Base-by-base conservation (phyloP, 495 filamentous ascomycete species). In the Thozetella sp. region DNA sequence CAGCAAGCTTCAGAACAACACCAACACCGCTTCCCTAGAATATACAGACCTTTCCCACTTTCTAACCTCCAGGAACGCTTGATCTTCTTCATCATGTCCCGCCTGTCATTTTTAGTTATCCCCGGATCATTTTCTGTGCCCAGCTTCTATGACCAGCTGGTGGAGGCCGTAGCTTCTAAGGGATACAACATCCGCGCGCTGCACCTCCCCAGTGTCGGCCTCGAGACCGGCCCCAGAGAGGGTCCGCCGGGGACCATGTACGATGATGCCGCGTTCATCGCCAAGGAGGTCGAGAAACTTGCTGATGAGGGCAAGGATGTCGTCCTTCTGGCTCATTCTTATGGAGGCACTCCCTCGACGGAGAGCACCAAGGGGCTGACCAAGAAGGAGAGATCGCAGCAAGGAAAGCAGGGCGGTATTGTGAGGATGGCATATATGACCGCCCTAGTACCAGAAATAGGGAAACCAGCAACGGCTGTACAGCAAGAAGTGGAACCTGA, bases 341-440 rank as follows among this genome's bases (percentile, higher is more conserved):
- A 76, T 51, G 68, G 73, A 48, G 76, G 73, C 2, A 48, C 75
- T 13, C 68, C 69, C 1, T 60, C 63, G 1, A 68, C 69, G 1
- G 67, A 74, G 34, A 63, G 67, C 45, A 63, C 61, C n/a, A 74
- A 78, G 48, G 76, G 75, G 23, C 59, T 82, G 19, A 66, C 70
- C 3, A 76, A 76, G 53, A 51, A 63, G 17, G 77, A 73, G 10
- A 67, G 80, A 40, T 60, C 73, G 24, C 64, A 65, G 22, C 48
- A 75, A 59, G 79, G 77, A 1, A 67, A 75, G 50, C 64, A 69
- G 30, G 71, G 72, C 0, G 76, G 78, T 0, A 67, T 83, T 3
- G 54, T 76, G 2, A 66, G 72, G 30, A 34, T 83, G 24, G 57
- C 75, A 2, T 82, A 80, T 56, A 74, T 76, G 50, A 72, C 67